phyloP scores from a whole-genome alignment of 352 stramenopile genomes.

The Globisporangium megalacanthum region DNA sequence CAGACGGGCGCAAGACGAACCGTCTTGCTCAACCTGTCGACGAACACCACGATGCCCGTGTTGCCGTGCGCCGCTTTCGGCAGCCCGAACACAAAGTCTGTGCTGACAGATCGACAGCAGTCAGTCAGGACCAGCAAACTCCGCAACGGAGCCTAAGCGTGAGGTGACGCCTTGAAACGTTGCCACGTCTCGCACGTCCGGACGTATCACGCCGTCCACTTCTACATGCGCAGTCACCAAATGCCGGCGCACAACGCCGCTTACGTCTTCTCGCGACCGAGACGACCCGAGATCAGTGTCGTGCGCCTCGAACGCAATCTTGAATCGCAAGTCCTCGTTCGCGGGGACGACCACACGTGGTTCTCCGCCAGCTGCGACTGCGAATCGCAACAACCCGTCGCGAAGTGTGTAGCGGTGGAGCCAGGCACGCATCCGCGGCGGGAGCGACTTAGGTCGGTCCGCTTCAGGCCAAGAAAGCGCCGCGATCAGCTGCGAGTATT shows the following conservation, averaged over 20 bases:
- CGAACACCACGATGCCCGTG: not conserved
- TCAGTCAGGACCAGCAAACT: not conserved
- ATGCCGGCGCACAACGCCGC: not conserved
- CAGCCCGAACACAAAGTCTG: constrained; percentile 3
- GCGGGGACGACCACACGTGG: not conserved
- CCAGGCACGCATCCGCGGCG: too few species aligned
- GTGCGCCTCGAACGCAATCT: not conserved
- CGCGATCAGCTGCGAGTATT: not conserved
- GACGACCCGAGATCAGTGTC: not conserved
- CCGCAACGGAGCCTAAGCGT: not conserved
- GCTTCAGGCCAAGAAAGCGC: too few species aligned
- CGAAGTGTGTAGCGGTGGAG: not conserved
- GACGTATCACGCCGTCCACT: not conserved
- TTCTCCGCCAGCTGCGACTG: not conserved
- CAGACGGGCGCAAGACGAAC: not conserved
- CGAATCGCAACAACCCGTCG: not conserved
- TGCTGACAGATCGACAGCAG: constrained; percentile 1
- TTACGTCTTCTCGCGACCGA: constrained; percentile 1
- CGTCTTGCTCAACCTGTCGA: not conserved
- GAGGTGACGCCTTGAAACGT: not conserved
- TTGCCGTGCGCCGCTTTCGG: constrained; percentile 5
- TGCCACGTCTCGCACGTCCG: not conserved
- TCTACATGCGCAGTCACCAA: not conserved
- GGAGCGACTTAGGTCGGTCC: too few species aligned
- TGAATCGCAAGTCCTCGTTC: not conserved